Conservation (phyloP, 2,329 filamentous ascomycete species). For the Xylaria sp. region DNA sequence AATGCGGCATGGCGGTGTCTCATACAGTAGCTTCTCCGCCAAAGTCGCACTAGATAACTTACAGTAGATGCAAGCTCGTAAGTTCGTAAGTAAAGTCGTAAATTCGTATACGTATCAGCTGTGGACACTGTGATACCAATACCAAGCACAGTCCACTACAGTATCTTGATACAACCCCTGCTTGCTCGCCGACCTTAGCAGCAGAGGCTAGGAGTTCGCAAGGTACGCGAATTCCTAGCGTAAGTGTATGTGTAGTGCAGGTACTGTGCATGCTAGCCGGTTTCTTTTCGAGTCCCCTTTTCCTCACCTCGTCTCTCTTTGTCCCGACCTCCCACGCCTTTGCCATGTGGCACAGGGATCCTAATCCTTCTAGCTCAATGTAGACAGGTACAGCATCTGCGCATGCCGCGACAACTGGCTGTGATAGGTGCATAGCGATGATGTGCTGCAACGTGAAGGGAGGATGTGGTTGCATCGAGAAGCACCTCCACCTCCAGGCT, state of each 20-base stretch:
- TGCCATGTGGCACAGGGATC: slow-evolving; percentile 35
- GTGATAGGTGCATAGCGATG: slow-evolving; percentile 20
- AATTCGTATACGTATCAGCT: not conserved
- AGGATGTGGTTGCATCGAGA: slow-evolving; percentile 26
- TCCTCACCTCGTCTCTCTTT: slow-evolving; percentile 18
- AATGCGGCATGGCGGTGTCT: not conserved
- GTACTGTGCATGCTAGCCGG: slow-evolving; percentile 1
- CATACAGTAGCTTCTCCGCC: slow-evolving; percentile 9
- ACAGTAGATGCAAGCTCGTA: not conserved
- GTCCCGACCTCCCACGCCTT: slow-evolving; percentile 27
- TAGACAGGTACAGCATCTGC: slow-evolving; percentile 22
- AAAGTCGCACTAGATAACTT: not conserved
- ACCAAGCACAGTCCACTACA: not conserved
- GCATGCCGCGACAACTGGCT: not conserved
- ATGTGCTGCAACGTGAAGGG: slow-evolving; percentile 19
- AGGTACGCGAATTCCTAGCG: not conserved
- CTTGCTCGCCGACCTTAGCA: slow-evolving; percentile 17
- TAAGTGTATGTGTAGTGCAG: not conserved
- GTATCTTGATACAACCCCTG: slow-evolving; percentile 23
- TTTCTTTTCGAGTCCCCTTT: slow-evolving; percentile 13
- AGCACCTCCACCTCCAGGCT: slow-evolving; percentile 15
- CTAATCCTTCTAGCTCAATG: slow-evolving; percentile 20
- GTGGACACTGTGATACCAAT: not conserved
- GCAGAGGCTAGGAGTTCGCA: not conserved
- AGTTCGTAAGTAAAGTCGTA: not conserved